Evolutionary conservation across 345 rosid genomes (phyloP).

Genomic region (Trapa bicornis): DNA sequence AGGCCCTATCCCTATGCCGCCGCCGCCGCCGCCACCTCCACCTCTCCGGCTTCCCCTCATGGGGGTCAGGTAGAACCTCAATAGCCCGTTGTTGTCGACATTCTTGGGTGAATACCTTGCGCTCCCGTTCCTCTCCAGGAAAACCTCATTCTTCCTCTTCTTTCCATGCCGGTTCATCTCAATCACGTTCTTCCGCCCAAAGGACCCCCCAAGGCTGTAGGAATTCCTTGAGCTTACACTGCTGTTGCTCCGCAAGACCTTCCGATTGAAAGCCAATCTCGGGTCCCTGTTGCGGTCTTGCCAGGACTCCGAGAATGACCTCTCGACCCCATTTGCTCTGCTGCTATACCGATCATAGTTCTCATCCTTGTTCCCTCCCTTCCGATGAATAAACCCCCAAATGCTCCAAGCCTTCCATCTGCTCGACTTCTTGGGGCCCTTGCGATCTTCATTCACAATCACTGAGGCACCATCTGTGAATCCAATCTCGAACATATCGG

Average conservation of each 20-base stretch:
- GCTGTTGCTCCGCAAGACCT: constrained; percentile 78
- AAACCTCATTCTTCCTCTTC: constrained; percentile 52
- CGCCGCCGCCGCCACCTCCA: constrained; percentile 9
- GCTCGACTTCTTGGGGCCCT: constrained; percentile 48
- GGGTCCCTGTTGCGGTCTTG: constrained; percentile 58
- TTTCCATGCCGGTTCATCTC: constrained; percentile 46
- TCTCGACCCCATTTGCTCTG: constrained; percentile 50
- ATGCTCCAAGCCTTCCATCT: constrained; percentile 89
- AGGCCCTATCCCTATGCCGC: constrained; percentile 2
- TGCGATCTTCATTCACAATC: constrained; percentile 39
- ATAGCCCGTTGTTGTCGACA: constrained; percentile 53
- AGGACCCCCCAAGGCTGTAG: constrained; percentile 31
- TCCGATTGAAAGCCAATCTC: constrained; percentile 55
- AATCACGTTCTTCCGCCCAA: constrained; percentile 28
- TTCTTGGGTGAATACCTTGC: constrained; percentile 70
- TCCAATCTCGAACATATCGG: constrained; percentile 57
- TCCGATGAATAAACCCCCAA: constrained; percentile 64
- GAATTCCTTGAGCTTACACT: constrained; percentile 94
- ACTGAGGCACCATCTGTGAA: constrained; percentile 40
- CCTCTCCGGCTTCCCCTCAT: constrained; percentile 57
- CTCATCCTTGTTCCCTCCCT: constrained; percentile 53
- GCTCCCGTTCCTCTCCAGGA: constrained; percentile 65
- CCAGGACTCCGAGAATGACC: constrained; percentile 87
- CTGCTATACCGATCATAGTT: constrained; percentile 66
- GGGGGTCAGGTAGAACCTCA: constrained; percentile 71